phyloP scores from a whole-genome alignment of 2,329 filamentous ascomycete species.

The Pyrenophora graminea region DNA sequence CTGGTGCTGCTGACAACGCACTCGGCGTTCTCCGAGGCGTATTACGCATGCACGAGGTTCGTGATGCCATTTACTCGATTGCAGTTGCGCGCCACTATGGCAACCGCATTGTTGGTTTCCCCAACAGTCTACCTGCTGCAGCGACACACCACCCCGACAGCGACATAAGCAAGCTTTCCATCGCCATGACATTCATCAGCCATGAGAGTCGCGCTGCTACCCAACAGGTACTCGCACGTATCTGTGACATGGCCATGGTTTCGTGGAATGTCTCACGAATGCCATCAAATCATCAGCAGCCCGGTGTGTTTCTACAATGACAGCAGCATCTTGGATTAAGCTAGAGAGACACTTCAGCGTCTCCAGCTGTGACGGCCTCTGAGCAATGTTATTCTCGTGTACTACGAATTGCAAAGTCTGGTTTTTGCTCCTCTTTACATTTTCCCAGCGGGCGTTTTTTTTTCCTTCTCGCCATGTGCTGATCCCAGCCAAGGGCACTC shows the following conservation, averaged over 20 bases:
- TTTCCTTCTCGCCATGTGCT: slow-evolving; percentile 1
- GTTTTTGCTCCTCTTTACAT: no score
- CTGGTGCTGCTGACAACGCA: slow-evolving; percentile 66
- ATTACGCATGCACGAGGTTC: slow-evolving; percentile 80
- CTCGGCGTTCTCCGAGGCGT: slow-evolving; percentile 69
- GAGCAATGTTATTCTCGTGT: not conserved
- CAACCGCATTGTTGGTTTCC: slow-evolving; percentile 57
- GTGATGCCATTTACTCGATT: slow-evolving; percentile 88
- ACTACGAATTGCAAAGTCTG: slow-evolving; percentile 3
- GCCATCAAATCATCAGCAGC: slow-evolving; percentile 10
- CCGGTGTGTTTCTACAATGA: slow-evolving; percentile 9
- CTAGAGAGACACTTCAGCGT: not conserved
- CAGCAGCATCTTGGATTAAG: not conserved
- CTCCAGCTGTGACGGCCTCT: not conserved
- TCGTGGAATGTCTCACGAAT: slow-evolving; percentile 47
- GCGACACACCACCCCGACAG: slow-evolving; percentile 40
- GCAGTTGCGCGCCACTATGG: slow-evolving; percentile 77
- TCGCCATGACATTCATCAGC: slow-evolving; percentile 55
- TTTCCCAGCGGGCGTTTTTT: slow-evolving; percentile 1
- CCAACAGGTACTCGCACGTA: slow-evolving; percentile 54
- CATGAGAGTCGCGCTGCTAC: slow-evolving; percentile 52
- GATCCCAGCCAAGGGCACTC: not conserved
- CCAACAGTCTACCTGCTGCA: slow-evolving; percentile 43
- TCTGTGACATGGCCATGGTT: slow-evolving; percentile 55
- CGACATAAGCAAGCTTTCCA: slow-evolving; percentile 50